Base-by-base conservation (phyloP, 176 grass and related monocot species). In the Paspalum notatum region DNA sequence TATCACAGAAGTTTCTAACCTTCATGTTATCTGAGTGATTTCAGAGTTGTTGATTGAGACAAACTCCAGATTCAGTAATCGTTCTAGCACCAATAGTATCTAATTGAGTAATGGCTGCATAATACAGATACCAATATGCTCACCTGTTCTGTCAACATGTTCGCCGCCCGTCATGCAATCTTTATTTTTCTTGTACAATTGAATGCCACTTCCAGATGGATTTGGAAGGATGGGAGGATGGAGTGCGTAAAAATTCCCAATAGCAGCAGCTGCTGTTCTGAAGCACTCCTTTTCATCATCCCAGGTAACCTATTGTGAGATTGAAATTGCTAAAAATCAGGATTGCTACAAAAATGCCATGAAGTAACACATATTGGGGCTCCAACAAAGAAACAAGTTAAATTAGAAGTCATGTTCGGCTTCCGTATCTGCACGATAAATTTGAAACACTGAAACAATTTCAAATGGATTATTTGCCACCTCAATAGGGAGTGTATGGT, bases 161-260 rank as follows among this genome's bases (percentile, higher is more conserved):
- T 81, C 85, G 66, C 58, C 79, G 68, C 32, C 66, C 18, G 17
- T 12, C 47, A n/a, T 48, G 39, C 27, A n/a, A 59, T 81, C 89
- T 76, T 76, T 92, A 77, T 75, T 91, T 92, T 89, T 94, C 86
- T 91, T 94, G 90, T 94, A 98, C 62, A 87, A 84, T 49, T 77
- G 83, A 93, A 98, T 85, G 37, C 88, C 90, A 57, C 77, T 76
- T 17, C 95, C 92, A 68, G 85, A 86, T 68, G 95, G 95, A 89
- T 98, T 98, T 73, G 95, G 95, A 46, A 98, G 86, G 79, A 98
- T 88, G 38, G 95, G 95, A 76, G 95, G 92, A 91, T 98, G 92
- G 63, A 98, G 75, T n/a, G 92, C 95, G 15, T 98, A 94, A 78
- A 98, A 94, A 32, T 93, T 94, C 25, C 90, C 92, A 66, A 98